A percentile compares a stretch with the other conserved stretches of the same genome.
Conservation (phyloP, 257 asterid species). For the Capsicum chinense region DNA sequence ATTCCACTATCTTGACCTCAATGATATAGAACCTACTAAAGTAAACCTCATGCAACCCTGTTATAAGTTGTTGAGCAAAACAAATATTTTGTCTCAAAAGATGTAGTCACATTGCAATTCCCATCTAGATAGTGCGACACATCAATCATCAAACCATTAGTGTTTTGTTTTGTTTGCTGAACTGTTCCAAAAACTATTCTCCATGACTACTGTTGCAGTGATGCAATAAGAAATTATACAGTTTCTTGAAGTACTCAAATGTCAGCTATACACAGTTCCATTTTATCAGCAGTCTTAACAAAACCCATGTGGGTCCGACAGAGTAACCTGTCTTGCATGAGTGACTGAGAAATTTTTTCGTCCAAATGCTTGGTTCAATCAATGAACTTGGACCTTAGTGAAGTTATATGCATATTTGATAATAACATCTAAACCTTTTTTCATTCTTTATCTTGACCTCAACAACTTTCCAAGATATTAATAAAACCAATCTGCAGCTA, state of each 20-base stretch:
- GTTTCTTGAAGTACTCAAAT: background rate
- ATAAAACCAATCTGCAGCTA: background rate
- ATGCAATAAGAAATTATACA: background rate
- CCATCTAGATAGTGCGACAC: background rate
- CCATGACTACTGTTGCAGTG: background rate
- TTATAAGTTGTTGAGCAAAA: background rate
- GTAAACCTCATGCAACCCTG: background rate
- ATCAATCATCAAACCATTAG: background rate
- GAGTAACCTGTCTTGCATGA: background rate
- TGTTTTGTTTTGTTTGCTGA: background rate
- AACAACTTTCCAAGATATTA: background rate
- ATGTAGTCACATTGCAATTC: background rate
- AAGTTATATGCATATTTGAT: background rate
- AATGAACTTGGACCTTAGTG: background rate
- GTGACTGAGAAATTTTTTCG: background rate
- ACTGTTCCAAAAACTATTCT: background rate
- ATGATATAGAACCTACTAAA: background rate
- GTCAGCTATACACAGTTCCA: background rate
- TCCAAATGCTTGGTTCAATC: background rate
- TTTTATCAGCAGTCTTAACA: background rate
- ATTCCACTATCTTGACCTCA: slow-evolving; percentile 12
- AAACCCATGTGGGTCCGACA: background rate
- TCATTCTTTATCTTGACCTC: background rate
- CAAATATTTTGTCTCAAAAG: background rate
- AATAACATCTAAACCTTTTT: background rate